These are phyloP conservation scores for Alternaria dauci DNA, from an alignment of 2,329 filamentous ascomycete species.

Conservation along the genomic window DNA sequence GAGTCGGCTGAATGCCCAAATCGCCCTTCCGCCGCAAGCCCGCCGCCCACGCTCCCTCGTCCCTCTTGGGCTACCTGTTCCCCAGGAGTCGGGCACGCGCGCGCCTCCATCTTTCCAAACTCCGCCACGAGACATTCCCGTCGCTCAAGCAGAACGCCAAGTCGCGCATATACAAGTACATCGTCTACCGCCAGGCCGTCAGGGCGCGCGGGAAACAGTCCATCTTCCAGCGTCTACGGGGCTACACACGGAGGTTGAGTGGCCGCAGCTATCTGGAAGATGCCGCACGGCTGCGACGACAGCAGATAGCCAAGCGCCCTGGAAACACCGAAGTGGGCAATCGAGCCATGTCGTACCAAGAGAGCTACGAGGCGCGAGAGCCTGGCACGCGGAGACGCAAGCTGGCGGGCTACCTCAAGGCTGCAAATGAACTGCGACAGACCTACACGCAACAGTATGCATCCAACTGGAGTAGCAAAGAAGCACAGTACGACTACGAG, in stretches of 20 bases:
- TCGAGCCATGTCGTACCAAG: conserved; percentile 43
- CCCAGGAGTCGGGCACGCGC: conserved; percentile 70
- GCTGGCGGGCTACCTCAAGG: conserved; percentile 75
- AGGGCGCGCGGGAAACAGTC: conserved; percentile 40
- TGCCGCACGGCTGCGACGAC: conserved; percentile 41
- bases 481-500: conserved; percentile 54
- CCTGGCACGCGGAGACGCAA: conserved; percentile 78
- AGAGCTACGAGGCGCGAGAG: conserved; percentile 58
- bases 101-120: conserved; percentile 70
- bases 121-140: conserved; percentile 79
- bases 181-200: conserved; percentile 68
- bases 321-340: conserved; percentile 32
- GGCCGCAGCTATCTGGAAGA: conserved; percentile 43
- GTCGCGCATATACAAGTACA: conserved; percentile 76
- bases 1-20: conserved; percentile 45
- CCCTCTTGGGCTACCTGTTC: conserved; percentile 71
- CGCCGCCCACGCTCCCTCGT: conserved; percentile 41
- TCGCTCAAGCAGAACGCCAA: conserved; percentile 75
- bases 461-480: conserved; percentile 57
- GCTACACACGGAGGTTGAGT: conserved; percentile 43
- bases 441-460: conserved; percentile 67
- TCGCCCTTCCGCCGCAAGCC: conserved; percentile 43
- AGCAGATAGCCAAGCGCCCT: conserved; percentile 42
- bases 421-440: conserved; percentile 75
- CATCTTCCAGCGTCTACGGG: conserved; percentile 44